These are phyloP conservation scores for Leccinum laetum DNA, from an alignment of 1,284 basidiomycete genomes.

Conservation along the genomic window DNA sequence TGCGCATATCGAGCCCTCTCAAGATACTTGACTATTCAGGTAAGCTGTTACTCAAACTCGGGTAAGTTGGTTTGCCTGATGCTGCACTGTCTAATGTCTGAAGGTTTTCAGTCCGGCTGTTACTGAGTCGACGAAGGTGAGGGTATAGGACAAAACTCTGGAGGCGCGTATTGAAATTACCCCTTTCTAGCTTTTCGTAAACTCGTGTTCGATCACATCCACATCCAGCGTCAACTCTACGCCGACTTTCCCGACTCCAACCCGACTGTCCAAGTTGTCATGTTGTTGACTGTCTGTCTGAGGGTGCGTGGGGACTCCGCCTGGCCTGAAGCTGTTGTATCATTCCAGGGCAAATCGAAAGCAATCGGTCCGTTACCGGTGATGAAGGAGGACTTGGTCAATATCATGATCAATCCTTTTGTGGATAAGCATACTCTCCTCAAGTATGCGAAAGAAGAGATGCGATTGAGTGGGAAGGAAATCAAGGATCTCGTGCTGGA, in stretches of 20 bases:
- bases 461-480: slow-evolving; percentile 42
- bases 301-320: slow-evolving; percentile 36
- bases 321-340: slow-evolving; percentile 31
- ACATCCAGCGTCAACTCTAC: slow-evolving; percentile 52
- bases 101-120: slow-evolving; percentile 46
- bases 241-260: slow-evolving; percentile 62
- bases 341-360: slow-evolving; percentile 44
- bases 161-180: slow-evolving; percentile 5
- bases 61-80: slow-evolving; percentile 39
- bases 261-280: slow-evolving; percentile 60
- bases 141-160: slow-evolving; percentile 2
- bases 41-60: slow-evolving; percentile 59
- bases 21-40: slow-evolving; percentile 62
- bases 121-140: slow-evolving; percentile 61
- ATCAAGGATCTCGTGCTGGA: slow-evolving; percentile 49
- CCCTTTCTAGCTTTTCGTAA: slow-evolving; percentile 56
- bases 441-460: slow-evolving; percentile 51
- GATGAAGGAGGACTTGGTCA: slow-evolving; percentile 55
- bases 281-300: slow-evolving; percentile 59
- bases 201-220: slow-evolving; percentile 61
- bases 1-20: slow-evolving; percentile 59
- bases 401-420: slow-evolving; percentile 67
- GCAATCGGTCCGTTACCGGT: slow-evolving; percentile 53
- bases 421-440: slow-evolving; percentile 56
- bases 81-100: slow-evolving; percentile 7